A percentile compares a stretch with the other conserved stretches of the same genome.
Evolutionary conservation across 1,284 basidiomycete species (phyloP).

Genomic region (Trichosporon sp.): DNA sequence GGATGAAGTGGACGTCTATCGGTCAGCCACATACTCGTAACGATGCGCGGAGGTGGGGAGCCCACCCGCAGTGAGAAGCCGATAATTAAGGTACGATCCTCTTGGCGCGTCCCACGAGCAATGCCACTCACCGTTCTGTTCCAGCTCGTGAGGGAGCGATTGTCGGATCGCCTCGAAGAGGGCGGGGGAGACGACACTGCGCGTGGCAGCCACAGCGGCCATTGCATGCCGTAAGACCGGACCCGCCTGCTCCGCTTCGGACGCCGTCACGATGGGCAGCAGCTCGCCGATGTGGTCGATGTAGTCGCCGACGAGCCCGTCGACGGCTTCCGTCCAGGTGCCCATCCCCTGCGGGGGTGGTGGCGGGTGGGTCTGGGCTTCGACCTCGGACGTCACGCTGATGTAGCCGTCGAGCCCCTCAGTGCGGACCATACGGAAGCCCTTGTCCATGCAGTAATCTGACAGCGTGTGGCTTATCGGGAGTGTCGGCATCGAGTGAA

Average conservation of each 20-base stretch:
- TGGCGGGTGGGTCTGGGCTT: constrained; percentile 3
- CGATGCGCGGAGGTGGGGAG: neutral
- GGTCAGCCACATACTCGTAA: neutral
- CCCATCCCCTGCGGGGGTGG: constrained; percentile 13
- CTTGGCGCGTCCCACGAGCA: neutral
- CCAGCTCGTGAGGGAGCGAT: constrained; percentile 20
- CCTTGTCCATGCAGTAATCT: constrained; percentile 12
- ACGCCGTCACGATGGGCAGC: constrained; percentile 25
- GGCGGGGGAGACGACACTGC: constrained; percentile 23
- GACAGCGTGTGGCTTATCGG: constrained; percentile 20
- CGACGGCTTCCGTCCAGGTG: constrained; percentile 26
- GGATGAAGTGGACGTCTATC: constrained; percentile 23
- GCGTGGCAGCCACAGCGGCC: constrained; percentile 28
- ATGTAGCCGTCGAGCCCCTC: constrained; percentile 25
- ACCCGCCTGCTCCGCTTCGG: constrained; percentile 20
- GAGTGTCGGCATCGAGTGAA: constrained; percentile 31
- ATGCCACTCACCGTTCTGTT: constrained; percentile 20
- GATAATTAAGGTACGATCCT: neutral
- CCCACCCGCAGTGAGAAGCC: neutral
- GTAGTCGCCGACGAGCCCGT: constrained; percentile 25
- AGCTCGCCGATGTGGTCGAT: constrained; percentile 21
- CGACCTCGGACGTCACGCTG: constrained; percentile 8
- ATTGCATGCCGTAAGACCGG: constrained; percentile 22
- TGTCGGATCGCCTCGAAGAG: constrained; percentile 28
- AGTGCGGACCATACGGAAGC: constrained; percentile 13